phyloP scores from a whole-genome alignment of 1,284 basidiomycete genomes.

The Microbotryum saponariae region DNA sequence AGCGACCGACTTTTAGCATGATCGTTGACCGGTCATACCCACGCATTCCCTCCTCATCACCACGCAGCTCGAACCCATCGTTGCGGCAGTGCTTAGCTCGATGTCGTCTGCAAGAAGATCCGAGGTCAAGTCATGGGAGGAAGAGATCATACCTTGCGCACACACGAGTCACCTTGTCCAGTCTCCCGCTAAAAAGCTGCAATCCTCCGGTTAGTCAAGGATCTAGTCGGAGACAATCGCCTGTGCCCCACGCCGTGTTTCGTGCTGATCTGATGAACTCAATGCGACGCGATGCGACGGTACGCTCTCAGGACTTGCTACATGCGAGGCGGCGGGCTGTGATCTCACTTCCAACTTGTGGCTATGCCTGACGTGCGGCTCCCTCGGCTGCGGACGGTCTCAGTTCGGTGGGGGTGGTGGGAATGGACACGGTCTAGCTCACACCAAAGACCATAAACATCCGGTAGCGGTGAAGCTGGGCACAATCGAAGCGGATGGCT shows the following conservation, averaged over 20 bases:
- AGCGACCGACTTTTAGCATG: too few relatives aligned
- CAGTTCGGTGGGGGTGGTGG: constrained; percentile 81
- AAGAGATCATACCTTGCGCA: constrained; percentile 80
- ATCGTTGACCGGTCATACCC: background rate
- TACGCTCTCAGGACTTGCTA: constrained; percentile 55
- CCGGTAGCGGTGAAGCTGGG: constrained; percentile 87
- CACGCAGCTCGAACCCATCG: constrained; percentile 46
- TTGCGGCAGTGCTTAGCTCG: constrained; percentile 68
- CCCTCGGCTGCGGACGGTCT: constrained; percentile 82
- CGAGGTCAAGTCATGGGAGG: constrained; percentile 96
- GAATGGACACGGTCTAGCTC: constrained; percentile 80
- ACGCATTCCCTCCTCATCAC: background rate
- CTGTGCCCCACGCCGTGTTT: too few relatives aligned
- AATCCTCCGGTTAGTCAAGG: constrained; percentile 47
- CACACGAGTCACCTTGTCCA: constrained; percentile 77
- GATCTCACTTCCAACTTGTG: constrained; percentile 83
- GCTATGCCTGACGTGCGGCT: constrained; percentile 91
- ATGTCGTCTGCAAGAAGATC: constrained; percentile 82
- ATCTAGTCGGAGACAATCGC: too few relatives aligned
- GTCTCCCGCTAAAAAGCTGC: constrained; percentile 49
- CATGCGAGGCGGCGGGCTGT: constrained; percentile 50
- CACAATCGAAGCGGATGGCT: constrained; percentile 92
- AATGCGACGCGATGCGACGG: too few relatives aligned
- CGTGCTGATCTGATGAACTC: too few relatives aligned
- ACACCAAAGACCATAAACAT: constrained; percentile 70